A percentile compares a stretch with the other conserved stretches of the same genome.
Evolutionary conservation across 768 basidiomycete genomes (phyloP).

Genomic region (Lactarius psammicola): DNA sequence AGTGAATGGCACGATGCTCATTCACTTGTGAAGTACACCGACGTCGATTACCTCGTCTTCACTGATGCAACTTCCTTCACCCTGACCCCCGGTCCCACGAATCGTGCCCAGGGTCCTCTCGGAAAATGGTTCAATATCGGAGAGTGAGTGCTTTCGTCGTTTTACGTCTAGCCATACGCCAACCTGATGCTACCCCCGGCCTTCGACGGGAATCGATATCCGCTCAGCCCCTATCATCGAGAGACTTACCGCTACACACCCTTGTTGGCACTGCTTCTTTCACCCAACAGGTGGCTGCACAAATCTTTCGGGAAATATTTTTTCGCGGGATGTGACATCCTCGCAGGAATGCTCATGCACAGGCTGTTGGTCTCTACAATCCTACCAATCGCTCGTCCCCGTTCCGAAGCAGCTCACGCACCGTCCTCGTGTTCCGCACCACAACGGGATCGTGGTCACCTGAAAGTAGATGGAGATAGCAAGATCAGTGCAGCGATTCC

Average conservation of each 20-base stretch:
- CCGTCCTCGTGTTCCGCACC: conserved; percentile 4
- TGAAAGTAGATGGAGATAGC: conserved; percentile 3
- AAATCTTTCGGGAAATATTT: conserved; percentile 89
- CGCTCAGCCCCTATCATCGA: conserved; percentile 77
- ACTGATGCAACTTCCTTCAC: conserved; percentile 83
- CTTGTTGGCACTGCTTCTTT: conserved; percentile 75
- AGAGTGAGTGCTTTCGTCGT: conserved; percentile 59
- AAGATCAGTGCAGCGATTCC: not conserved
- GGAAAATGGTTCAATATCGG: conserved; percentile 51
- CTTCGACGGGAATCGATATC: conserved; percentile 15
- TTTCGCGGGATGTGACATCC: conserved; percentile 79
- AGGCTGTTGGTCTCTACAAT: conserved; percentile 52
- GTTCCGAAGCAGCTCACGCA: not conserved
- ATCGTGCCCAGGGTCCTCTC: conserved; percentile 62
- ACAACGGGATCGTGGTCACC: not conserved
- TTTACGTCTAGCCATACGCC: conserved; percentile 7
- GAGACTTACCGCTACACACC: conserved; percentile 98
- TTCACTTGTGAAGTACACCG: conserved; percentile 92
- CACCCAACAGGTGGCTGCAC: conserved; percentile 79
- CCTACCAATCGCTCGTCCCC: conserved; percentile 37
- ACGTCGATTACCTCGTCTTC: conserved; percentile 95
- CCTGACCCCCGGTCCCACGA: conserved; percentile 45
- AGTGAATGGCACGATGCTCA: conserved; percentile 88
- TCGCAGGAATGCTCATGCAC: conserved; percentile 74
- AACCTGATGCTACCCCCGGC: not conserved